Percentiles rank a stretch among this genome's conserved stretches.
Conservation (phyloP, 1,139 yeast genomes). For the Yamadazyma spencermartinsiae region DNA sequence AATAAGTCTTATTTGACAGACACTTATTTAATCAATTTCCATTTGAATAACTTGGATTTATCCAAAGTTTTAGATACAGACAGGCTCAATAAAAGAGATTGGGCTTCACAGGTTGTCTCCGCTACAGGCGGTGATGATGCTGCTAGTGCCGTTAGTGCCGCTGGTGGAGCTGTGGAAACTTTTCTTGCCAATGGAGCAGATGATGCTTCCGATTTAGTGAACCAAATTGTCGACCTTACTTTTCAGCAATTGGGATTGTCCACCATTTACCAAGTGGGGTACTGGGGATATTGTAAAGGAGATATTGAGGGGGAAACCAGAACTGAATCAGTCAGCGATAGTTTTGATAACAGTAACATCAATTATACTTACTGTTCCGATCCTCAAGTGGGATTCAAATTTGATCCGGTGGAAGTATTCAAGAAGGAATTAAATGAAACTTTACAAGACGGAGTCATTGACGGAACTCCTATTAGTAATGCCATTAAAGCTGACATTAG, state of each 20-base stretch:
- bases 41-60: slow-evolving; percentile 35
- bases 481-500: slow-evolving; percentile 26
- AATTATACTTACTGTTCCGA: slow-evolving; percentile 57
- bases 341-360: slow-evolving; percentile 34
- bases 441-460: slow-evolving; percentile 27
- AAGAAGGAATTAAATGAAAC: slow-evolving; percentile 39
- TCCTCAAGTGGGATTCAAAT: slow-evolving; percentile 46
- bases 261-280: slow-evolving; percentile 61
- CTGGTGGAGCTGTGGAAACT: slow-evolving; percentile 10
- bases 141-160: slow-evolving; percentile 8
- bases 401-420: slow-evolving; percentile 55
- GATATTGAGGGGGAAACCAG: slow-evolving; percentile 14
- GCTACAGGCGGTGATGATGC: slow-evolving; percentile 14
- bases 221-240: slow-evolving; percentile 15
- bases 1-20: slow-evolving; percentile 35
- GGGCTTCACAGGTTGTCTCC: slow-evolving; percentile 16
- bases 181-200: slow-evolving; percentile 3
- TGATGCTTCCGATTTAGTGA: slow-evolving; percentile 16
- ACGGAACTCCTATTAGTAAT: slow-evolving; percentile 21
- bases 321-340: slow-evolving; percentile 12
- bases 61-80: slow-evolving; percentile 26
- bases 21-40: slow-evolving; percentile 40
- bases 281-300: slow-evolving; percentile 79
- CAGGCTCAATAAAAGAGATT: slow-evolving; percentile 14
- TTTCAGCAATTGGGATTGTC: slow-evolving; percentile 50